Base-by-base conservation (phyloP, 768 basidiomycete genomes). In the Mycena albidolilacea region DNA sequence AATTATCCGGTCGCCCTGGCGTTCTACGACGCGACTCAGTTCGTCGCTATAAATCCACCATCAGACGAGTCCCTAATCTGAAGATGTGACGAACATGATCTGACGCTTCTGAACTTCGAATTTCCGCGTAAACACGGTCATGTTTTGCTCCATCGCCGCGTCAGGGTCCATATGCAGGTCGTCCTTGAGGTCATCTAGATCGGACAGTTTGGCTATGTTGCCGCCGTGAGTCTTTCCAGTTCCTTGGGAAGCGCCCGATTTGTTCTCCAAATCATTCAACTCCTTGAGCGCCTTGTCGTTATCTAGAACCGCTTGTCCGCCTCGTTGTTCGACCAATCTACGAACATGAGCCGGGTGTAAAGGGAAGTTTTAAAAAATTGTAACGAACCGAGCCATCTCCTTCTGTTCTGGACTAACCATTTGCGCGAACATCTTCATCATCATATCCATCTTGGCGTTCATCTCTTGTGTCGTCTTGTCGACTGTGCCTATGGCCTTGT, bases 1-100 rank as follows among this genome's bases (percentile, higher is more conserved):
- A 14, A 84, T 83, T 17, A 83, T 80, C 67, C 71, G 67, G 57
- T 84, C 81, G 11, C 80, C 80, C 58, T 81, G 79, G 23, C 79
- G 76, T 23, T 77, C 73, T 0, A 84, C 76, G 10, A 79, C 70
- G 4, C 72, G 61, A 7, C 64, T 59, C 17, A 83, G 61, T 57
- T 83, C 79, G 17, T 82, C 73, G 35, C 74, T 75, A 15, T 38
- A 6, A 17, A 19, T 2, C 30, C 30, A 30, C 38, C 7, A n/a
- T 55, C 39, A 50, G 41, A 38, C 1, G 7, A 23, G 44, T 12
- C 7, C 23, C 15, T 11, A 35, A 35, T 21, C 7, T n/a, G 0
- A 50, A 46, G 38, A 60, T 1, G 19, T 23, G 7, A 59, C 74
- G 35, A 37, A 77, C 54, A 74, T 63, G 21, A 83, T 66, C 65